Percentiles rank a stretch among this genome's conserved stretches.
Conservation (phyloP, 2,329 filamentous ascomycete genomes). For the Ophiocordyceps camponoti-rufipedis region DNA sequence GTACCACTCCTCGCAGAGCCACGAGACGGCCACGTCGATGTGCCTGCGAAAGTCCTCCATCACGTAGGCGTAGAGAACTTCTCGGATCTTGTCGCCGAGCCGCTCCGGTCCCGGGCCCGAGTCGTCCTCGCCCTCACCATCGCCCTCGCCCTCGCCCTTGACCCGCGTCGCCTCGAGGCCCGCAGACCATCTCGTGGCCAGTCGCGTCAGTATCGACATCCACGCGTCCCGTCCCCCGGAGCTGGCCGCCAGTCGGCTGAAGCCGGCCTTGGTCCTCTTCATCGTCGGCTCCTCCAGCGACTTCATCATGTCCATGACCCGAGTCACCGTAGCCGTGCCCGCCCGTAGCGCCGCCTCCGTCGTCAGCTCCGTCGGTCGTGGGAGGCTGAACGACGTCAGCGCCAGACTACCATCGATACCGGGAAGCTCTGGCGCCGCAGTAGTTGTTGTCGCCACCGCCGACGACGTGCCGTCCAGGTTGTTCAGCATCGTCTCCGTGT, state of each 20-base stretch:
- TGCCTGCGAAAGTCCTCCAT: conserved; percentile 82
- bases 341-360: conserved; percentile 54
- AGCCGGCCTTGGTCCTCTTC: conserved; percentile 50
- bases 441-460: conserved; percentile 14
- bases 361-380: conserved; percentile 56
- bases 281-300: conserved; percentile 48
- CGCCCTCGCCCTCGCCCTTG: conserved; percentile 42
- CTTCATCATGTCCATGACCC: conserved; percentile 63
- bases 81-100: conserved; percentile 55
- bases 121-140: conserved; percentile 35
- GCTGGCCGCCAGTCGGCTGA: conserved; percentile 70
- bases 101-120: conserved; percentile 14
- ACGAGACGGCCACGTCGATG: conserved; percentile 78
- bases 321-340: conserved; percentile 53
- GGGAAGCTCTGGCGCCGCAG: conserved; percentile 4
- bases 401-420: conserved; percentile 27
- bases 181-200: conserved; percentile 63
- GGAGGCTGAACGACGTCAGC: conserved; percentile 65
- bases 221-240: conserved; percentile 76
- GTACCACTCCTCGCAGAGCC: conserved; percentile 98
- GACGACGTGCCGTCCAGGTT: conserved; percentile 55
- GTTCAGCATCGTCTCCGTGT: conserved; percentile 60
- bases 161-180: conserved; percentile 44
- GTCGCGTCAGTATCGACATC: conserved; percentile 70
- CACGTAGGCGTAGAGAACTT: conserved; percentile 67